Evolutionary conservation across 441 rosid species (phyloP).

Genomic region (Corymbia citriodora): DNA sequence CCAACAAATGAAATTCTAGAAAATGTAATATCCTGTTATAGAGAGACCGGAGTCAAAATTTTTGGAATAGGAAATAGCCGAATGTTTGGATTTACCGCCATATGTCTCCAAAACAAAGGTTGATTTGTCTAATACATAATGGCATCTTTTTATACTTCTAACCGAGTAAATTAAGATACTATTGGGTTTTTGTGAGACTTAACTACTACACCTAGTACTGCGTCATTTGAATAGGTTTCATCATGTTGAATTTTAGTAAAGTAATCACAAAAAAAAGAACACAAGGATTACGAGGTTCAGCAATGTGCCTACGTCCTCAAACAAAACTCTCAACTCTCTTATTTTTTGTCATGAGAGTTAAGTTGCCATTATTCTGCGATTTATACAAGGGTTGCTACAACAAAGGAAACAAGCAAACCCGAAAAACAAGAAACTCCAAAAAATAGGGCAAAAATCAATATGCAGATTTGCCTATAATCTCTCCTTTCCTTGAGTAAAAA

Average conservation of each 20-base stretch:
- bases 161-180: background rate
- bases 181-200: background rate
- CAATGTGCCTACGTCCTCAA: accelerated
- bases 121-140: background rate
- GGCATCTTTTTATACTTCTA: background rate
- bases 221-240: background rate
- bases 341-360: no score
- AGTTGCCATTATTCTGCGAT: no score
- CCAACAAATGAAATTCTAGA: background rate
- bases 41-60: background rate
- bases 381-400: no score
- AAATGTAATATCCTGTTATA: background rate
- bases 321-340: no score
- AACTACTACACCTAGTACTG: background rate
- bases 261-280: background rate
- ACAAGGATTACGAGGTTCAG: accelerated
- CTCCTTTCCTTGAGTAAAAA: no score
- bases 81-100: background rate
- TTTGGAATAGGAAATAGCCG: background rate
- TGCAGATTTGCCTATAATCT: no score
- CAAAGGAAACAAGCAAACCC: no score
- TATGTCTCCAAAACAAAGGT: background rate
- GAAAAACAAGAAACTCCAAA: no score
- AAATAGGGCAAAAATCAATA: no score
- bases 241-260: background rate